A percentile compares a stretch with the other conserved stretches of the same genome.
Conservation (phyloP, 768 basidiomycete species). For the Botryobasidium botryosum region DNA sequence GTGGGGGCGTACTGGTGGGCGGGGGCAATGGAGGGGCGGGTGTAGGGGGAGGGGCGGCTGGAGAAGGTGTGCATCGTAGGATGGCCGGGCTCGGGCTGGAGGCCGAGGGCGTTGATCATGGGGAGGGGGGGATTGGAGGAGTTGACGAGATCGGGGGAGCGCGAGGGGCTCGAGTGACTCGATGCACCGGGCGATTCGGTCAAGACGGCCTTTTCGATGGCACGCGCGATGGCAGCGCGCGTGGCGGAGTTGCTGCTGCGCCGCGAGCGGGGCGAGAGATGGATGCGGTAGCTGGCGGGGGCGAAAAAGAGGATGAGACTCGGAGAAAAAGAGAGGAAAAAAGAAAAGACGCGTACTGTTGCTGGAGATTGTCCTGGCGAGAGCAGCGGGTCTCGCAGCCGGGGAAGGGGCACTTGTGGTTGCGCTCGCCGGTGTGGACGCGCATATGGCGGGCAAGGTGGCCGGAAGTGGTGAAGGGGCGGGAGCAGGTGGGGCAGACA, state of each 20-base stretch:
- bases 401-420: conserved; percentile 90
- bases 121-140: too few species aligned
- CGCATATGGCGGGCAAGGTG: conserved; percentile 79
- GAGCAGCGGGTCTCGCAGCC: conserved; percentile 86
- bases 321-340: not conserved
- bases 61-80: too few species aligned
- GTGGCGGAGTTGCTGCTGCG: conserved; percentile 39
- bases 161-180: not conserved
- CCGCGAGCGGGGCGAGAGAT: conserved; percentile 63
- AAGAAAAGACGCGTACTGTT: conserved; percentile 30
- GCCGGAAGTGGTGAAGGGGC: conserved; percentile 75
- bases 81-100: too few species aligned
- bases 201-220: conserved; percentile 13
- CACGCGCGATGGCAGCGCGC: conserved; percentile 38
- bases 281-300: conserved; percentile 50
- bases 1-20: too few species aligned
- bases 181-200: not conserved
- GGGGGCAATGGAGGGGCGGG: too few species aligned
- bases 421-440: conserved; percentile 82
- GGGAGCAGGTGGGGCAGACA: conserved; percentile 53
- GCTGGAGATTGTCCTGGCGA: conserved; percentile 72
- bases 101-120: too few species aligned
- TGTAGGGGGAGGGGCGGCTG: too few species aligned
- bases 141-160: conserved; percentile 13
- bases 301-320: not conserved